These are phyloP conservation scores for Gymnopilus dilepis DNA, from an alignment of 768 basidiomycete species.

Conservation along the genomic window DNA sequence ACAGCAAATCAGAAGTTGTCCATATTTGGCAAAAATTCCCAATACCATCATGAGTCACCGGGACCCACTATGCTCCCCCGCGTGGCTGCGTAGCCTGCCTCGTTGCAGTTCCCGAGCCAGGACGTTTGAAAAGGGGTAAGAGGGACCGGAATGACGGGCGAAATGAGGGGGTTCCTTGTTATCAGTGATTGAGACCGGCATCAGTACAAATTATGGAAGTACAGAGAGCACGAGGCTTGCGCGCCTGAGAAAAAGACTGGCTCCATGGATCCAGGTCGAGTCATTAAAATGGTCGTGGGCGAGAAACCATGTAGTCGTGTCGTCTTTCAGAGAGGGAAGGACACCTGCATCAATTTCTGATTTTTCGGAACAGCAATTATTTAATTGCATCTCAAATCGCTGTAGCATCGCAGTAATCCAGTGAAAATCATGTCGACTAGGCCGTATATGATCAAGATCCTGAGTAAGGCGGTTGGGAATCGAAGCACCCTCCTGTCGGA, in stretches of 20 bases:
- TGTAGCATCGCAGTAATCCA: no score
- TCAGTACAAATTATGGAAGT: neutral
- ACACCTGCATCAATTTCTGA: no score
- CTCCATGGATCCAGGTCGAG: neutral
- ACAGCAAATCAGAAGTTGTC: neutral
- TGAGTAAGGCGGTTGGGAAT: no score
- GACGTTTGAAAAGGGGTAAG: neutral
- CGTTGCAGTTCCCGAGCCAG: constrained; percentile 2
- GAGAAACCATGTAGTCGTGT: neutral
- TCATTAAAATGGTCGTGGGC: neutral
- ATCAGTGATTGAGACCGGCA: neutral
- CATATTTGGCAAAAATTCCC: neutral
- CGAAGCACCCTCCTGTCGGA: neutral
- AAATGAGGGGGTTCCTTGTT: neutral
- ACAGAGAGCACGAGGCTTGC: neutral
- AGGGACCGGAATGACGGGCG: neutral
- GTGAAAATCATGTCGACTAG: no score
- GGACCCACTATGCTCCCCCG: neutral
- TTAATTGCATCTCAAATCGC: no score
- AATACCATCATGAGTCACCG: neutral
- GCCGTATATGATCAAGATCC: no score
- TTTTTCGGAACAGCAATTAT: no score
- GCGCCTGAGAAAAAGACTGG: neutral
- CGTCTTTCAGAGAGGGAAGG: neutral
- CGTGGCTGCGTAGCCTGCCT: neutral